phyloP scores from a whole-genome alignment of 768 basidiomycete species.

The Tylopilus vinaceipallidus region DNA sequence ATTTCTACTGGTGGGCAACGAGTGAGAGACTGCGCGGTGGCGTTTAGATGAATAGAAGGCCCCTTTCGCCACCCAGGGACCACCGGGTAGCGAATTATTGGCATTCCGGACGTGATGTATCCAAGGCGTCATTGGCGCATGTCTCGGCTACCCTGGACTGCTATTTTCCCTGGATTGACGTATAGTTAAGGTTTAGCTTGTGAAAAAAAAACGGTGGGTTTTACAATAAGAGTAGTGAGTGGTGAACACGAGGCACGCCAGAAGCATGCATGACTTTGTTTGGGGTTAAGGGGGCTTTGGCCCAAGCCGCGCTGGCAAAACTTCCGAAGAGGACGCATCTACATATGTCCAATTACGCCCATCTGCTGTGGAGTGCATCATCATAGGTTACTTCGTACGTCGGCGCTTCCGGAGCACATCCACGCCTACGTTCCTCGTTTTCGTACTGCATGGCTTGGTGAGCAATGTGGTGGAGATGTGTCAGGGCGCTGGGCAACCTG shows the following conservation, averaged over 20 bases:
- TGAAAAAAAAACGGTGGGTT: slow-evolving; percentile 6
- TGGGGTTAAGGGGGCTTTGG: slow-evolving; percentile 21
- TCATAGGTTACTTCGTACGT: neutral
- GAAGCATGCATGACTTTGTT: slow-evolving; percentile 25
- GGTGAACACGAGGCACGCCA: slow-evolving; percentile 29
- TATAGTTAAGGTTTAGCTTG: slow-evolving; percentile 22
- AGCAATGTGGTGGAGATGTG: neutral
- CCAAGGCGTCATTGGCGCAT: slow-evolving; percentile 11
- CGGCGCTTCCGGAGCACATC: neutral
- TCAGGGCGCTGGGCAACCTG: neutral
- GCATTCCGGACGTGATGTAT: slow-evolving; percentile 12
- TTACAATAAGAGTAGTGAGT: slow-evolving; percentile 3
- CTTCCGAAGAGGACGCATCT: neutral
- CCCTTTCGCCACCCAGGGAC: slow-evolving; percentile 26
- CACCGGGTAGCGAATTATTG: slow-evolving; percentile 12
- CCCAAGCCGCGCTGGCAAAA: neutral
- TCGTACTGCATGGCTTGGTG: neutral
- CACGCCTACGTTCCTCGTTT: neutral
- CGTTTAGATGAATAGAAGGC: slow-evolving; percentile 7
- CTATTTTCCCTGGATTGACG: slow-evolving; percentile 15
- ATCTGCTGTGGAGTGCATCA: neutral
- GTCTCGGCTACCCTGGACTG: slow-evolving; percentile 16
- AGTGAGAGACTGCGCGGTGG: slow-evolving; percentile 11
- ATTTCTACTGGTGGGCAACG: neutral
- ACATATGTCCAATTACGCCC: slow-evolving; percentile 2